Evolutionary conservation across 805 yeast species (phyloP).

Genomic region (Starmerella powellii): DNA sequence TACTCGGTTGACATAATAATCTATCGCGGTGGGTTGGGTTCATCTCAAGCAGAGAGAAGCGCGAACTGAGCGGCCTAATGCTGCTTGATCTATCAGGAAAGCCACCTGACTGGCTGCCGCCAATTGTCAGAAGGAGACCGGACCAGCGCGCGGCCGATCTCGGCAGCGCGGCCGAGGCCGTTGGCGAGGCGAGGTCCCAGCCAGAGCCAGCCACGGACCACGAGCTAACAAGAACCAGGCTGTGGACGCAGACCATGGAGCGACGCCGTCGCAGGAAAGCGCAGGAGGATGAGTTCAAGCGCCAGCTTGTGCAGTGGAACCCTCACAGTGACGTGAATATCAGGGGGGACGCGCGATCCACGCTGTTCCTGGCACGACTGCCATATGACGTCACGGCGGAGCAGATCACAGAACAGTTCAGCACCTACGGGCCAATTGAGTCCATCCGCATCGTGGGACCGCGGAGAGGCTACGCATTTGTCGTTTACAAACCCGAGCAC

Average conservation of each 20-base stretch:
- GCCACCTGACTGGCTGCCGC: too few relatives aligned
- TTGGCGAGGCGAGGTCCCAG: too few relatives aligned
- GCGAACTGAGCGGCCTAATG: too few relatives aligned
- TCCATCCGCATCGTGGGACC: constrained; percentile 42
- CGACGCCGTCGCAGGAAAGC: constrained; percentile 16
- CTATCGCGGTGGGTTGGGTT: too few relatives aligned
- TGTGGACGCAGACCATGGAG: constrained; percentile 26
- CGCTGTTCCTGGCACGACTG: constrained; percentile 67
- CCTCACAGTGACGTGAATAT: constrained; percentile 48
- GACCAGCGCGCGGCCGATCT: too few relatives aligned
- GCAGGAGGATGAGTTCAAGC: constrained; percentile 21
- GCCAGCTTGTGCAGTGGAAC: constrained; percentile 35
- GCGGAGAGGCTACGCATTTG: constrained; percentile 73
- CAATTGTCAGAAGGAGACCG: too few relatives aligned
- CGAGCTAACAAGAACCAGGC: constrained; percentile 26
- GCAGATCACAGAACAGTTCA: constrained; percentile 52
- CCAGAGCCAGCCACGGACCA: too few relatives aligned
- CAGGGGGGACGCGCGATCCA: constrained; percentile 60
- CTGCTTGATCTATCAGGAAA: too few relatives aligned
- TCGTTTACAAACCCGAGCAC: constrained; percentile 49
- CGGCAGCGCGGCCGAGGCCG: too few relatives aligned
- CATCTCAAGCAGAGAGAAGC: too few relatives aligned
- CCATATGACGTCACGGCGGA: constrained; percentile 52
- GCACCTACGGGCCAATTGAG: constrained; percentile 60
- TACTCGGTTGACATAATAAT: too few relatives aligned